These are phyloP conservation scores for Arthroderma sp. DNA, from an alignment of 2,329 filamentous ascomycete species.

Conservation along the genomic window DNA sequence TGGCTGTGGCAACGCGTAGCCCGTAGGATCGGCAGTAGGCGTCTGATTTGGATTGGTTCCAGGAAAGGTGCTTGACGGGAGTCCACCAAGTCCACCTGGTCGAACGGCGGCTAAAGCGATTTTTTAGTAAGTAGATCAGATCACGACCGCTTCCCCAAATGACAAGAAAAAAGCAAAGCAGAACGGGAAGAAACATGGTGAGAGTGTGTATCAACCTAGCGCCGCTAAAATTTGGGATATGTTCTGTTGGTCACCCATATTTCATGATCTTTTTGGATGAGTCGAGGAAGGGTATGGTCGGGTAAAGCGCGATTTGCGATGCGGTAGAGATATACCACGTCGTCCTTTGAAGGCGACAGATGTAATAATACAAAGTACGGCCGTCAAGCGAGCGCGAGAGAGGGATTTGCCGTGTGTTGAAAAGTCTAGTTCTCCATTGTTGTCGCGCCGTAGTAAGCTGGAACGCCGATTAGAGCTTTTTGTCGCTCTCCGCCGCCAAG, in stretches of 20 bases:
- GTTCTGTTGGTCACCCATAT: conserved; percentile 11
- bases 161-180: neutral
- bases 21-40: conserved; percentile 29
- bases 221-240: conserved; percentile 11
- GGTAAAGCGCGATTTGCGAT: no score
- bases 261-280: neutral
- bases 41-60: conserved; percentile 16
- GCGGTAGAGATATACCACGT: no score
- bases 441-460: neutral
- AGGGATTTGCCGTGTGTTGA: no score
- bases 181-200: neutral
- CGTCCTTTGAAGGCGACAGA: no score
- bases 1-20: conserved; percentile 29
- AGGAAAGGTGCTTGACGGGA: conserved; percentile 19
- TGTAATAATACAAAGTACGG: no score
- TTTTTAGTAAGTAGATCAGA: neutral
- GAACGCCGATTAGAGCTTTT: neutral
- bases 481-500: neutral
- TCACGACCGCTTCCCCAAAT: neutral
- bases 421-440: no score
- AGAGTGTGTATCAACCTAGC: conserved; percentile 6
- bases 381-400: no score
- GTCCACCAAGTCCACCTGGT: conserved; percentile 22
- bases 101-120: conserved; percentile 34
- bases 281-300: neutral